phyloP scores from a whole-genome alignment of 257 asterid species.

The Primulina tabacum region DNA sequence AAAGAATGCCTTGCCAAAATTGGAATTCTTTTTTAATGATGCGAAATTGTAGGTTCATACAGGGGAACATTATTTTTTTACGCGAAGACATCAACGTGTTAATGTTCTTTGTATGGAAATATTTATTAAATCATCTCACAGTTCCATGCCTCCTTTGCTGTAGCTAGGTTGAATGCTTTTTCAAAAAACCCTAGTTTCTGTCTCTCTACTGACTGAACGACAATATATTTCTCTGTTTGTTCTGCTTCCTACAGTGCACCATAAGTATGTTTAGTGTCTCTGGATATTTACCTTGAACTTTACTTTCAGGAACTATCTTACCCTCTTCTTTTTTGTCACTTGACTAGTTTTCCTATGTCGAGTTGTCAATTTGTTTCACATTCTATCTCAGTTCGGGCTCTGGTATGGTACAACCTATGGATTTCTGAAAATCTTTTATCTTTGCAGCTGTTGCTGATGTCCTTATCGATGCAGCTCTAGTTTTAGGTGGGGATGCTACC shows the following conservation, averaged over 20 bases:
- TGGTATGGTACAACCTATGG: slow-evolving; percentile 20
- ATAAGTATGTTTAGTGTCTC: background rate
- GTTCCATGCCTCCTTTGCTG: slow-evolving; percentile 2
- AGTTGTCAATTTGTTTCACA: slow-evolving; percentile 6
- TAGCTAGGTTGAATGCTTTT: background rate
- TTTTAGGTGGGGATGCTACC: slow-evolving; percentile 89
- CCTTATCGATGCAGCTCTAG: slow-evolving; percentile 91
- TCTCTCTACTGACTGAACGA: slow-evolving; percentile 10
- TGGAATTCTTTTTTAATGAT: background rate
- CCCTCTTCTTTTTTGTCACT: slow-evolving; percentile 1
- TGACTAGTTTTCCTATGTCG: background rate
- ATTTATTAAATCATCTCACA: slow-evolving; percentile 13
- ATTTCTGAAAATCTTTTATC: slow-evolving; percentile 33
- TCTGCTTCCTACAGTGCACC: slow-evolving; percentile 8
- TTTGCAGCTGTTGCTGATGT: slow-evolving; percentile 96
- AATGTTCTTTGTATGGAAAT: slow-evolving; percentile 12
- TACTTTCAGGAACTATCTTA: slow-evolving; percentile 11
- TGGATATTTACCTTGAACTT: slow-evolving; percentile 10
- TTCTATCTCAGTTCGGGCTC: slow-evolving; percentile 21
- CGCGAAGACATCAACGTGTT: background rate
- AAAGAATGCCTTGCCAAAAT: background rate
- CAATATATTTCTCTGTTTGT: slow-evolving; percentile 10
- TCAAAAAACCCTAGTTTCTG: background rate
- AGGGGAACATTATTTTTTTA: background rate
- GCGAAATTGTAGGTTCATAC: background rate